Evolutionary conservation across 225 moss, liverwort and hornwort species (phyloP).

Genomic region (Marchantia polymorpha): DNA sequence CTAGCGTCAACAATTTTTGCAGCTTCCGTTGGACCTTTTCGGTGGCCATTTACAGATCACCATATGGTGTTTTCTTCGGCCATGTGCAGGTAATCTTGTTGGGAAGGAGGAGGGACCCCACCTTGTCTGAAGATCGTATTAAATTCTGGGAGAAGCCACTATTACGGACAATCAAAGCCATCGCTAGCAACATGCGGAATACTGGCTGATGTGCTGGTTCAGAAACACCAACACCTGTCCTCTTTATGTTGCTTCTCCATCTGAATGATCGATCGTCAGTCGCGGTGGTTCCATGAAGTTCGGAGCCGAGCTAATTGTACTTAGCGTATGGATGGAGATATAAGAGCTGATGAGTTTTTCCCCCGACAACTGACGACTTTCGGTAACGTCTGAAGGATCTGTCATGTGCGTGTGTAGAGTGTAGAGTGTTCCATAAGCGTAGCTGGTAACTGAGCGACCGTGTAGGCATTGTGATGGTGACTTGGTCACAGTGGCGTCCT

Average conservation of each 20-base stretch:
- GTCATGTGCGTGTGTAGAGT: neutral
- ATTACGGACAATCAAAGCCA: conserved; percentile 46
- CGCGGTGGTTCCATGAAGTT: neutral
- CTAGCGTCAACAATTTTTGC: no score
- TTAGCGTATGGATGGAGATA: neutral
- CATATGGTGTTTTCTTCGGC: neutral
- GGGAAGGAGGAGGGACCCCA: conserved; percentile 48
- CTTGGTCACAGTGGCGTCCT: neutral
- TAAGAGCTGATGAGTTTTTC: no score
- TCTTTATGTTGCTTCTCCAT: no score
- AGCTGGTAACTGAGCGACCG: neutral
- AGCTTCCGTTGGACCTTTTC: no score
- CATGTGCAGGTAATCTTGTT: conserved; percentile 42
- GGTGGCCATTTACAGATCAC: no score
- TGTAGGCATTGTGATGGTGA: neutral
- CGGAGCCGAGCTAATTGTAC: neutral
- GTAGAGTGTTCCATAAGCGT: neutral
- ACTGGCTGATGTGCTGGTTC: conserved; percentile 32
- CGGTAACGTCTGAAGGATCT: neutral
- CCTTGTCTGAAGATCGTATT: conserved; percentile 32
- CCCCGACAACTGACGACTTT: neutral
- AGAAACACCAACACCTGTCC: no score
- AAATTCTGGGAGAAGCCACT: conserved; percentile 42
- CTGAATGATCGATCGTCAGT: neutral
- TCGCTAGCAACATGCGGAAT: conserved; percentile 51